Base-by-base conservation (phyloP, 768 basidiomycete genomes). In the Strobilomyces echinocephalus region DNA sequence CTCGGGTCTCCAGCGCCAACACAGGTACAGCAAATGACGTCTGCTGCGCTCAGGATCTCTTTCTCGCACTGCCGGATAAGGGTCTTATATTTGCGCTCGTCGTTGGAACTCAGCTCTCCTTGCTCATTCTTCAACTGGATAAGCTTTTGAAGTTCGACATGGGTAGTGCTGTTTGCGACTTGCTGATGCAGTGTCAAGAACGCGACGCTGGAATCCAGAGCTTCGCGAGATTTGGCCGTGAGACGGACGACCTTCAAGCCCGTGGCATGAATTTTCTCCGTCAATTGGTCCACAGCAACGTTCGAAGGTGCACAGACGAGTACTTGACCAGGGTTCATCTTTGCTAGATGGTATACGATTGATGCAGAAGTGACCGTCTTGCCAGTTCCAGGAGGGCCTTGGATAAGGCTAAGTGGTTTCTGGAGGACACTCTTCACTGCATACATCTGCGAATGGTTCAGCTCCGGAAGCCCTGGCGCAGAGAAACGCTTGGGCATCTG, bases 311-410 rank as follows among this genome's bases (percentile, higher is more conserved):
- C 97, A 68, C 94, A 95, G 57, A 99, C 97, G 47, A 99, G 89
- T 39, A 99, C 97, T 72, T 98, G 97, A 46, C 95, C 95, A 0
- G 95, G 94, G 66, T 98, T 98, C 95, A 99, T 98, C 77, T 97
- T 97, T 38, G 94, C 94, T 18, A 99, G 85, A 68, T 99, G 95
- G 70, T 98, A 91, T 42, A 99, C 97, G 60, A 97, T 95, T 4
- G 97, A 98, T 10, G 97, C 97, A 9, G 97, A 99, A 0, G 97
- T 99, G 50, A 99, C 97, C 1, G 97, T 99, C 74, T 99, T 99
- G 41, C 97, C 95, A 1, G 97, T 99, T 33, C 97, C 97, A 18
- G 97, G 97, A 34, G 97, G 97, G 14, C 97, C 97, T 72, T 99
- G 97, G 62, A 99, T 99, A 58, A 99, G 79, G 63, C 91, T 94